phyloP scores from a whole-genome alignment of 1,284 basidiomycete species.

The Coniophora puteana region DNA sequence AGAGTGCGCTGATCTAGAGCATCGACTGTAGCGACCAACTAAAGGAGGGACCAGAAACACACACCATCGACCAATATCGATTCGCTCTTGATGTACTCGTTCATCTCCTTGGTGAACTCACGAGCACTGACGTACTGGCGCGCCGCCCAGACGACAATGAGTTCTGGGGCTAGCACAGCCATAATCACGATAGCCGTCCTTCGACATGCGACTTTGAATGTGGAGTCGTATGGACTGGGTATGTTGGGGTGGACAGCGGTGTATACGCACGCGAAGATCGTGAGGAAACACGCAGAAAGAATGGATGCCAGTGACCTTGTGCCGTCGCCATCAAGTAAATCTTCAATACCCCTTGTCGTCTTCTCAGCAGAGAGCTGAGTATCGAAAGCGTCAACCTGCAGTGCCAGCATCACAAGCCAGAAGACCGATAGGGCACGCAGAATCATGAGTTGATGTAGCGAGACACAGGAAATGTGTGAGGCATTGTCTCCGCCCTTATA shows the following conservation, averaged over 20 bases:
- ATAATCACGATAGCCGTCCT: constrained; percentile 13
- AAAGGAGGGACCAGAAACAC: background rate
- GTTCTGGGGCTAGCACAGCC: constrained; percentile 19
- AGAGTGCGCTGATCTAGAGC: too few species aligned
- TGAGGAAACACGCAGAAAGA: constrained; percentile 23
- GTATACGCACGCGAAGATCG: constrained; percentile 28
- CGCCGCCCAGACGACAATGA: constrained; percentile 20
- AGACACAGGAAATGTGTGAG: too few species aligned
- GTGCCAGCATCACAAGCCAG: too few species aligned
- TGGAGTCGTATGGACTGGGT: constrained; percentile 6
- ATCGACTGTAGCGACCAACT: background rate
- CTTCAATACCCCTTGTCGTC: too few species aligned
- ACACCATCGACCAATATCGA: background rate
- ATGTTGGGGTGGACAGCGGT: constrained; percentile 27
- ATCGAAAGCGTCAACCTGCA: too few species aligned
- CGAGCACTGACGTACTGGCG: constrained; percentile 16
- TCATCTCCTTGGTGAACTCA: background rate
- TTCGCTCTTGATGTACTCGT: background rate
- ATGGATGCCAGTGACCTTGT: too few species aligned
- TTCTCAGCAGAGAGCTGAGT: too few species aligned
- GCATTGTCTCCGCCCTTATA: too few species aligned
- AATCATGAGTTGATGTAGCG: too few species aligned
- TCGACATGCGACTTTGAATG: background rate
- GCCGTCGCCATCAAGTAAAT: too few species aligned
- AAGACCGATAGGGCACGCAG: too few species aligned